Base-by-base conservation (phyloP, 2,329 filamentous ascomycete species). In the Penicillium griseofulvum region DNA sequence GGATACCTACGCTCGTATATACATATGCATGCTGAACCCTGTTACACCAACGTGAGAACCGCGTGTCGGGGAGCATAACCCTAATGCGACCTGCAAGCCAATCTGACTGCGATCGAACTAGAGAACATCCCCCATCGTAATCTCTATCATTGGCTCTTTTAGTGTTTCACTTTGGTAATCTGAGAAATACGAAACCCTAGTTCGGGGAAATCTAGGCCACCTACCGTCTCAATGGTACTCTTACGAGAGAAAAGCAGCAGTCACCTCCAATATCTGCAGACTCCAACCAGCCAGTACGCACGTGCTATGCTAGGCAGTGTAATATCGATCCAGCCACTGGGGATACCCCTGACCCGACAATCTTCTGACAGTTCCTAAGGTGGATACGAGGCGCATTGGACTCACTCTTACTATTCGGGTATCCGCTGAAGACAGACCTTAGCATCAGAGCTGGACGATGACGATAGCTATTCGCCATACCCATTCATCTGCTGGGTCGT, bases 1-100 rank as follows among this genome's bases (percentile, higher is more conserved):
- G n/a, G 7, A 37, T 19, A 19, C 43, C 47, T 43, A 28, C 22
- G 7, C 46, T 50, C 46, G 52, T 44, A 50, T 54, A 49, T 1
- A 10, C 42, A 31, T 43, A 29, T 33, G 31, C 5, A 34, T n/a
- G 29, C 46, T 44, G 46, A 16, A 39, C 44, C 24, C 5, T 33
- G 17, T 26, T 33, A 24, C n/a, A 36, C 45, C 7, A 31, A 33
- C 39, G 36, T 28, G 10, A 31, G 2, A 28, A 19, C 44, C 12
- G 9, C 42, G 16, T 17, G 19, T 49, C 51, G 51, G 51, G 51
- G 45, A 50, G 39, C 36, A 36, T 50, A 44, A 39, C 46, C 38
- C 38, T 39, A 50, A 44, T 44, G 16, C 11, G 26, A 3, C 31
- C 44, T 46, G 7, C 24, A 44, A 33, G 46, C 46, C 52, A 44